These are phyloP conservation scores for Xylaria cubensis DNA, from an alignment of 495 filamentous ascomycete genomes.

Conservation along the genomic window DNA sequence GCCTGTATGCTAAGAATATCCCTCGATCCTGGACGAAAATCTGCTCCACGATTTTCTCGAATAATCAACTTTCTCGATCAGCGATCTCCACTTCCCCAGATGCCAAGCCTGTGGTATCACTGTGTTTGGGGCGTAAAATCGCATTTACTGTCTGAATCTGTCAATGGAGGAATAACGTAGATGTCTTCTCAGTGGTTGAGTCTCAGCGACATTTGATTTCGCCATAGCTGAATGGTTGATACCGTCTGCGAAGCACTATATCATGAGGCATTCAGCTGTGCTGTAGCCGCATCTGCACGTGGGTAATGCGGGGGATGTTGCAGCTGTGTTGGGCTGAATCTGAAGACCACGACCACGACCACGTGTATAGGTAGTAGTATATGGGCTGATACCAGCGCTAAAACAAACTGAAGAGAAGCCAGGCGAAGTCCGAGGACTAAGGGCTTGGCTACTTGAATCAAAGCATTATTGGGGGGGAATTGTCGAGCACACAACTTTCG, in stretches of 20 bases:
- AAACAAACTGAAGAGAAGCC: not conserved
- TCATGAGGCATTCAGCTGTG: not conserved
- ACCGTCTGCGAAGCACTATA: not conserved
- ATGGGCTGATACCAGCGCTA: not conserved
- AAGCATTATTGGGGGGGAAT: not conserved
- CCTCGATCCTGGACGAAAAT: not conserved
- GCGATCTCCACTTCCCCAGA: slow-evolving; percentile 15
- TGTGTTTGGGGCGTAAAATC: not conserved
- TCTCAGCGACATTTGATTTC: not conserved
- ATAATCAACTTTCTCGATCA: not conserved
- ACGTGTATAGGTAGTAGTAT: not conserved
- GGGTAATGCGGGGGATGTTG: not conserved
- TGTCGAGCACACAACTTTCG: not conserved
- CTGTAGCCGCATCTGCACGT: slow-evolving; percentile 13
- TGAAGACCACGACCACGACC: slow-evolving; percentile 10
- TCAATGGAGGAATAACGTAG: not conserved
- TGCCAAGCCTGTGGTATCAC: not conserved
- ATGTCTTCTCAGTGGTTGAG: not conserved
- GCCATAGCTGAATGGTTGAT: not conserved
- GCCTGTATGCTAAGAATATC: not conserved
- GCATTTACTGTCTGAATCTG: not conserved
- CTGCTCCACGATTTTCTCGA: not conserved
- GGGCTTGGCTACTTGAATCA: not conserved
- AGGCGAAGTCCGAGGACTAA: not conserved
- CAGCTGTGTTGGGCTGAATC: slow-evolving; percentile 12